Conservation (phyloP, 2,329 filamentous ascomycete genomes). For the Didymella exigua region DNA sequence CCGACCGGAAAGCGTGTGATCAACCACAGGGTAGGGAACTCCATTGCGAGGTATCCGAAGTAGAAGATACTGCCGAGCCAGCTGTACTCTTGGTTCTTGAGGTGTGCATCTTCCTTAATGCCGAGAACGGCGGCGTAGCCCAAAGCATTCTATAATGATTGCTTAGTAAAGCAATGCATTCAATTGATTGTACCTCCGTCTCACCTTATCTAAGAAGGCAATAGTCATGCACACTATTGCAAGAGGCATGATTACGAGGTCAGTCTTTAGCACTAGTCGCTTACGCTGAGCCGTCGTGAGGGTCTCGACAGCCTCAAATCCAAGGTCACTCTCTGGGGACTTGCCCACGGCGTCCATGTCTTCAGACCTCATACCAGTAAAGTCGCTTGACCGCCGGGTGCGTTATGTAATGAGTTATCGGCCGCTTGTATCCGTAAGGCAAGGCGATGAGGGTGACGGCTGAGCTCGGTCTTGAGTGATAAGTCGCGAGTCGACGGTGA, state of each 20-base stretch:
- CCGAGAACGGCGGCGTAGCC: slow-evolving; percentile 1
- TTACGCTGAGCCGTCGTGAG: neutral
- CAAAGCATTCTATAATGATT: neutral
- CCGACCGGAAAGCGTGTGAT: slow-evolving; percentile 4
- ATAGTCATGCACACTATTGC: slow-evolving; percentile 1
- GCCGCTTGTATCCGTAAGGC: neutral
- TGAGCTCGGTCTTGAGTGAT: neutral
- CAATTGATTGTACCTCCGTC: neutral
- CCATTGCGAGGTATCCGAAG: neutral
- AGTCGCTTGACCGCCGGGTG: neutral
- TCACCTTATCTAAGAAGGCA: neutral
- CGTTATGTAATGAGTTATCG: neutral
- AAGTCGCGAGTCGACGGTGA: neutral
- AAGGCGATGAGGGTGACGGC: neutral
- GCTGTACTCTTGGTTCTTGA: neutral
- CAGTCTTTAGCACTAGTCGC: neutral
- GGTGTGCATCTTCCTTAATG: slow-evolving; percentile 1
- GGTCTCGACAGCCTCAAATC: neutral
- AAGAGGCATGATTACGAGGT: neutral
- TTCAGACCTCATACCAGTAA: neutral
- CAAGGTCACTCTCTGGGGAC: neutral
- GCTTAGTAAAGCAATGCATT: neutral
- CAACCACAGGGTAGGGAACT: neutral
- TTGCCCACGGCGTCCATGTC: neutral
- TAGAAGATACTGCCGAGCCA: slow-evolving; percentile 7